These are phyloP conservation scores for Sporisorium graminicola DNA, from an alignment of 1,284 basidiomycete genomes.

Conservation along the genomic window DNA sequence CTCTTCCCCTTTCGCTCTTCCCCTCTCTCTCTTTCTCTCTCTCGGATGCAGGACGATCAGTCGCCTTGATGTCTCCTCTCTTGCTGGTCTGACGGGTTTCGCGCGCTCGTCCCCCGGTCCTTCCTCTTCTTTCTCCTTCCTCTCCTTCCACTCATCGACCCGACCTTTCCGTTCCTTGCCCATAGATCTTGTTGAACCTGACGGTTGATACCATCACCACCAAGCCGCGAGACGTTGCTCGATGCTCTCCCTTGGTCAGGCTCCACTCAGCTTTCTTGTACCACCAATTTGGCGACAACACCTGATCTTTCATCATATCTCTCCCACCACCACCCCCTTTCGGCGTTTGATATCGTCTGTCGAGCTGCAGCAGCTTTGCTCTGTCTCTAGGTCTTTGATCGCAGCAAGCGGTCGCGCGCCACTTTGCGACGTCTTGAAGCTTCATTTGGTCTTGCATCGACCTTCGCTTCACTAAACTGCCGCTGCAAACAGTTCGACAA, in stretches of 20 bases:
- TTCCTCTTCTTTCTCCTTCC: not conserved
- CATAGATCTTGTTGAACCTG: not conserved
- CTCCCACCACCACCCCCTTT: not conserved
- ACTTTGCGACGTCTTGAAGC: slow-evolving; percentile 1
- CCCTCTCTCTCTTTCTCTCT: not conserved
- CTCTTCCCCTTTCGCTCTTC: not conserved
- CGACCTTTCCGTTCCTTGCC: not conserved
- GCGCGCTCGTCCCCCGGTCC: not conserved
- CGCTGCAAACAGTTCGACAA: slow-evolving; percentile 8
- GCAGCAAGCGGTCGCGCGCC: not conserved
- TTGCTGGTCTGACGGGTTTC: not conserved
- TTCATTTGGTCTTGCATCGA: slow-evolving; percentile 27
- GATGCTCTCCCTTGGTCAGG: not conserved
- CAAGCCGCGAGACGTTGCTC: not conserved
- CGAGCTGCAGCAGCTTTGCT: not conserved
- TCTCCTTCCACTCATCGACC: not conserved
- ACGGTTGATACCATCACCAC: not conserved
- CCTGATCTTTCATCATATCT: not conserved
- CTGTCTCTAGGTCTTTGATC: not conserved
- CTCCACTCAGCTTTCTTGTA: too few species aligned
- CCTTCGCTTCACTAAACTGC: slow-evolving; percentile 8
- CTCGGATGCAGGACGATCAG: not conserved
- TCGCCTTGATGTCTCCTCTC: not conserved
- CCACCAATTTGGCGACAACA: not conserved
- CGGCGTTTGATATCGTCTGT: not conserved